Base-by-base conservation (phyloP, 345 rosid genomes). In the Populus alba region DNA sequence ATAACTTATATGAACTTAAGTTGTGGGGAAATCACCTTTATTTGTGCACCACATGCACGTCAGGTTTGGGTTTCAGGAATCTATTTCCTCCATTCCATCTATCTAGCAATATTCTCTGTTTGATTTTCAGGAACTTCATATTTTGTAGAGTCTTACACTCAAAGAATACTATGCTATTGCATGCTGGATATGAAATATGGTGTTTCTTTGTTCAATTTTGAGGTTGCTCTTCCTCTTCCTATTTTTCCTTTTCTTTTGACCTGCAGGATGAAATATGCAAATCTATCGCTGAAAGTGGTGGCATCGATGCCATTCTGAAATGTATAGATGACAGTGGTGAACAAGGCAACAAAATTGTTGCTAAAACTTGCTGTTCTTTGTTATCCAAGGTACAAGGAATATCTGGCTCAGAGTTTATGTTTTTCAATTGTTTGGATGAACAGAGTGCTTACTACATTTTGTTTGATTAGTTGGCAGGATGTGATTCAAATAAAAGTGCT, bases 271-370 rank as follows among this genome's bases (percentile, higher is more conserved):
- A 85, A 79, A 94, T 92, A 79, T 92, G 97, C 76, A 92, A 89
- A 85, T 90, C 91, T 75, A 91, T 96, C 62, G 98, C 98, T 39
- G 97, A 94, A 79, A 85, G 72, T 82, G 98, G 98, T 51, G 98
- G 98, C 75, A 90, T 96, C 43, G 93, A 92, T 81, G 90, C 82
- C 23, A 87, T 91, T 81, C 94, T 96, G 71, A 81, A 49, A 71
- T 89, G 95, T 70, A 90, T 94, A 80, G 97, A 90, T 86, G 91
- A 87, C 66, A 89, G 97, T 63, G 93, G 94, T 55, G 92, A 88
- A 82, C 96, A 89, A 77, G 90, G 92, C 87, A 91, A 91, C 85
- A 87, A 85, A 83, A 79, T 66, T 80, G 90, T 90, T 18, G 95
- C 98, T 49, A 90, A 76, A 82, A 86, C 89, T 35, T 94, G 89